Evolutionary conservation across 2,329 filamentous ascomycete genomes (phyloP), one percentile per base, ranked within the genome.

Genomic region (Aspergillus tanneri): DNA sequence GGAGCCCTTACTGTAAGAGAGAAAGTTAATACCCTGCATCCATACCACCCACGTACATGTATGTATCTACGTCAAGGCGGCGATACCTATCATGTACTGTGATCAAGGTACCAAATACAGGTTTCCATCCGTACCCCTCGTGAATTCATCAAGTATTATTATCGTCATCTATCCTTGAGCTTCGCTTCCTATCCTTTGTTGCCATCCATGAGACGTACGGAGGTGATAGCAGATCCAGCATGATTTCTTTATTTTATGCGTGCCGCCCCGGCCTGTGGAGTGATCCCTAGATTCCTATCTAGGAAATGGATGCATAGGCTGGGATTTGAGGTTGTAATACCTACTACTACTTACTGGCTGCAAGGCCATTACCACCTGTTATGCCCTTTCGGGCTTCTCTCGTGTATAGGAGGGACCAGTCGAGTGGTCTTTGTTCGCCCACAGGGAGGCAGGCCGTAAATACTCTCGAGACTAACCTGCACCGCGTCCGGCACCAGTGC

Each of bases 1-100:
- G 34, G 34, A 50, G 47, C 54, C 56, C 49, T 56, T 59, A 58
- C 56, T 58, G 56, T 45, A 50, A 49, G 45, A 36, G 44, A 22
- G 45, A 55, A 55, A 58, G 52, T 52, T 30, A 56, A 49, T 55
- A 55, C 46, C 47, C 18, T 47, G 19, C 21, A 27, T 38, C 27
- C 39, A n/a, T 22, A 34, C n/a, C 16, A 39, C 18, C 24, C 27
- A 21, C 25, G 35, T 46, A 24, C 14, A 34, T 24, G 9, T 49
- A 21, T 35, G 24, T 44, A 24, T 40, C 34, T 48, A 41, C 12
- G n/a, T n/a, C n/a, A n/a, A n/a, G 21, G 24, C 30, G n/a, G 24
- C 30, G 38, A 23, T 41, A 28, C 38, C 11, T 41, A 28, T 23
- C 11, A 14, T n/a, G 38, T 41, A 41, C 38, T 18, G 24, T n/a